Conservation (phyloP, 345 rosid genomes). For the Linum lewisii region DNA sequence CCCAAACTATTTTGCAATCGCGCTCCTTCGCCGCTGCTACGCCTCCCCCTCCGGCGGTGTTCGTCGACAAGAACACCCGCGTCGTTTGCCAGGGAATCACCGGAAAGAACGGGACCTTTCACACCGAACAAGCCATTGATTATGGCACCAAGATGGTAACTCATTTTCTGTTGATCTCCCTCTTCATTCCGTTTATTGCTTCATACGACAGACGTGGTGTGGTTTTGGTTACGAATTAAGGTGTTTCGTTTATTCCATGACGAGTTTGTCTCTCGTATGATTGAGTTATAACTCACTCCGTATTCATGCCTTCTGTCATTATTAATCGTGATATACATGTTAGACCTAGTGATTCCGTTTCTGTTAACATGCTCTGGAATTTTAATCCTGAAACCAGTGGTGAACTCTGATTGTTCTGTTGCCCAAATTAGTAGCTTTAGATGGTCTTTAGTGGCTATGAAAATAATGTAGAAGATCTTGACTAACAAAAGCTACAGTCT, state of each 20-base stretch:
- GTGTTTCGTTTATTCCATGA: neutral
- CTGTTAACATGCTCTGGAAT: too few relatives aligned
- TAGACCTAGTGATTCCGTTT: too few relatives aligned
- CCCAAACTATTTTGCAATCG: constrained; percentile 14
- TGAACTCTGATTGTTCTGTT: too few relatives aligned
- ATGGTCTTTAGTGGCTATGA: too few relatives aligned
- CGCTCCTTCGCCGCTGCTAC: constrained; percentile 51
- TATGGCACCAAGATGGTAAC: constrained; percentile 4
- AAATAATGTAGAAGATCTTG: too few relatives aligned
- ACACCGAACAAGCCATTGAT: constrained; percentile 47
- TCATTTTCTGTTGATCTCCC: neutral
- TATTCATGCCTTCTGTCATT: neutral
- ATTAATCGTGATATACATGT: too few relatives aligned
- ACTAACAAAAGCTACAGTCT: too few relatives aligned
- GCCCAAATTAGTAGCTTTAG: too few relatives aligned
- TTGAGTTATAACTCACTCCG: too few relatives aligned
- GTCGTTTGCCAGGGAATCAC: constrained; percentile 96
- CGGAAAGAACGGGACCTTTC: constrained; percentile 87
- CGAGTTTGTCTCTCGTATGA: too few relatives aligned
- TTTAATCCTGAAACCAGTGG: too few relatives aligned
- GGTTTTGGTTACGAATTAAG: neutral
- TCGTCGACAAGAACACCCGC: constrained; percentile 84
- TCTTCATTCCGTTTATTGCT: neutral
- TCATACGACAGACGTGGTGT: neutral
- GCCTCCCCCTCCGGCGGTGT: constrained; percentile 56